A percentile compares a stretch with the other conserved stretches of the same genome.
phyloP scores from a whole-genome alignment of 805 yeast species.

The Zygosaccharomyces kombuchaensis region DNA sequence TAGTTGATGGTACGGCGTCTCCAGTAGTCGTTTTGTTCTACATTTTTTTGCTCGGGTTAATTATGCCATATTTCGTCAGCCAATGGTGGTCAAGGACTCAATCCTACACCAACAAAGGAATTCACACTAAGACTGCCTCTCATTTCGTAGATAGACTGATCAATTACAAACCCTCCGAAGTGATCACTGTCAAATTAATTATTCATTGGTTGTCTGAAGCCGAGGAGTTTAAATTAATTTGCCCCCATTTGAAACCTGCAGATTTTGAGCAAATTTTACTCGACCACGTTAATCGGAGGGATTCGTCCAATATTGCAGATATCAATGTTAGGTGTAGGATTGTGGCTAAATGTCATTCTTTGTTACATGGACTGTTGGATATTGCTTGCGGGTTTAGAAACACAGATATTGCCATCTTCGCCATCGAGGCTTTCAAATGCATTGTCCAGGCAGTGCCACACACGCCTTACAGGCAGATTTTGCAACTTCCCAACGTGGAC shows the following conservation, averaged over 20 bases:
- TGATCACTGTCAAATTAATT: slow-evolving; percentile 53
- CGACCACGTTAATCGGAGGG: slow-evolving; percentile 55
- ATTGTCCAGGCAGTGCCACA: slow-evolving; percentile 69
- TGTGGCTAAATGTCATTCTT: slow-evolving; percentile 58
- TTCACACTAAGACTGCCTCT: slow-evolving; percentile 81
- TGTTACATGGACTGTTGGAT: slow-evolving; percentile 69
- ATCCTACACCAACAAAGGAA: slow-evolving; percentile 73
- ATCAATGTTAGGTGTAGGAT: slow-evolving; percentile 45
- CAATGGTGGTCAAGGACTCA: slow-evolving; percentile 88
- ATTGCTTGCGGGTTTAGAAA: slow-evolving; percentile 78
- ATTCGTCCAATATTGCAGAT: slow-evolving; percentile 35
- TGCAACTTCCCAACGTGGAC: slow-evolving; percentile 78
- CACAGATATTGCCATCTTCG: slow-evolving; percentile 54
- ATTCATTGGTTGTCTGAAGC: slow-evolving; percentile 57
- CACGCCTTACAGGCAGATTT: slow-evolving; percentile 54
- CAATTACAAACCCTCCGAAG: slow-evolving; percentile 67
- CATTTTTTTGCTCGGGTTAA: slow-evolving; percentile 65
- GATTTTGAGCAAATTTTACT: slow-evolving; percentile 50
- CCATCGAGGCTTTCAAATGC: slow-evolving; percentile 64
- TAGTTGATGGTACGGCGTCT: slow-evolving; percentile 78
- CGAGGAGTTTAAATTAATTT: slow-evolving; percentile 54
- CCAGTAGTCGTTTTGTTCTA: slow-evolving; percentile 60
- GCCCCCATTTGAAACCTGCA: slow-evolving; percentile 39
- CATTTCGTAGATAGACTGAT: slow-evolving; percentile 65
- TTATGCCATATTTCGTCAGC: slow-evolving; percentile 77